Conservation (phyloP, 208 protist species). For the Leishmania aethiopica region DNA sequence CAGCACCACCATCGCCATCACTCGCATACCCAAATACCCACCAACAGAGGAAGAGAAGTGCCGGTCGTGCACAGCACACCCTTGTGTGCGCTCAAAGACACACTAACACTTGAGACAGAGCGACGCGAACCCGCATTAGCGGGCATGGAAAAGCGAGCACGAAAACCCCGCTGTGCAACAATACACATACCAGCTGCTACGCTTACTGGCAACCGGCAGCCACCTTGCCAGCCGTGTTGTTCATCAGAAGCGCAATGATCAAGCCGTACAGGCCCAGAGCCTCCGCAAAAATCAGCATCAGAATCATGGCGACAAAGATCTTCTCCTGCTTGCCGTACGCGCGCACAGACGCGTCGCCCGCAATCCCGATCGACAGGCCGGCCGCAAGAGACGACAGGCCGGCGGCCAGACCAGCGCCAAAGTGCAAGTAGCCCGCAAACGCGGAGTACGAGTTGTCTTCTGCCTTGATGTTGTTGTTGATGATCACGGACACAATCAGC, state of each 20-base stretch:
- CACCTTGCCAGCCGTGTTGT: constrained; percentile 86
- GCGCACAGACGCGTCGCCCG: constrained; percentile 96
- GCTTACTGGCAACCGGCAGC: constrained; percentile 6
- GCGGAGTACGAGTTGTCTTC: constrained; percentile 70
- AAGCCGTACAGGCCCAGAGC: constrained; percentile 98
- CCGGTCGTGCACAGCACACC: background rate
- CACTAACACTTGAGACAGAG: background rate
- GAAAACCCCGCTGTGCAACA: background rate
- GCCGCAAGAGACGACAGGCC: constrained; percentile 96
- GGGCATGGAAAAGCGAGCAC: background rate
- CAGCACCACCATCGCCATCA: background rate
- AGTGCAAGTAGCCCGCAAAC: constrained; percentile 84
- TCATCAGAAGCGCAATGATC: constrained; percentile 98
- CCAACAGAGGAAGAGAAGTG: background rate
- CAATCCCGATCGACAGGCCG: constrained; percentile 99
- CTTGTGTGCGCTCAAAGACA: background rate
- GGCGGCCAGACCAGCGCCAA: constrained; percentile 92
- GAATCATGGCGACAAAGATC: constrained; percentile 99
- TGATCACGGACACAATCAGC: constrained; percentile 99
- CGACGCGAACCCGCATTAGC: background rate
- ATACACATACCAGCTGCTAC: background rate
- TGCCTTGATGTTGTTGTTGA: constrained; percentile 87
- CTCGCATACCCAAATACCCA: background rate
- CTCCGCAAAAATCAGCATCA: constrained; percentile 95
- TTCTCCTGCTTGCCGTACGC: constrained; percentile 95